Base-by-base conservation (phyloP, 805 yeast species). In the Naumovozyma castellii region DNA sequence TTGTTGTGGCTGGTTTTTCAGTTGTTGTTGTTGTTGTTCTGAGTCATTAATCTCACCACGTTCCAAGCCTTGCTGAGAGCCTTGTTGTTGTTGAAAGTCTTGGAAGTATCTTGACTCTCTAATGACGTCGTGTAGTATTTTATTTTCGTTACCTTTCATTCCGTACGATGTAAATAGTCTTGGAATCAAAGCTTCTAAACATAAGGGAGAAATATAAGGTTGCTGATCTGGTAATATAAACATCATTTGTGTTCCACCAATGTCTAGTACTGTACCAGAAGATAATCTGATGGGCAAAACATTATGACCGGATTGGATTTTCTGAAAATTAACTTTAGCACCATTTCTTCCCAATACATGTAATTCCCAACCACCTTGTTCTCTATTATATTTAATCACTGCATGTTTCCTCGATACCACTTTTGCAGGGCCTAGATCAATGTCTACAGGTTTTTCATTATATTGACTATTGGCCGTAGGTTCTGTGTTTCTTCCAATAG, bases 171-270 rank as follows among this genome's bases (percentile, higher is more conserved):
- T 41, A 25, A 50, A 46, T 18, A 61, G 45, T 44, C 57, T 62
- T 15, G 66, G 57, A 5, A 61, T 53, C 38, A 68, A 46, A 22
- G 56, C 45, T 16, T 59, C 61, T 32, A 69, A 42, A 3, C 66
- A 53, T 32, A 45, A 42, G 16, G 53, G 57, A 4, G 83, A 73
- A 5, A 88, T 70, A 27, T 63, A 65, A 2, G 96, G 95, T 10
- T 77, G 76, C 3, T 84, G 78, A 58, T 88, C 97, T 2, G 99
- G 99, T 48, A 92, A 68, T 30, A 92, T 92, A 57, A 92, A 92
- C 94, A 92, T 90, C 97, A 92, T 92, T 63, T 92, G 97, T 9
- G 95, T 87, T 4, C 97, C 97, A 14, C 97, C 97, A 35, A 92
- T 79, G 53, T 92, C 99, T 42, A 92, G 64, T 14, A 92, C 77